Base-by-base conservation (phyloP, 805 yeast species). In the Yamadazyma takamatsuzukensis region DNA sequence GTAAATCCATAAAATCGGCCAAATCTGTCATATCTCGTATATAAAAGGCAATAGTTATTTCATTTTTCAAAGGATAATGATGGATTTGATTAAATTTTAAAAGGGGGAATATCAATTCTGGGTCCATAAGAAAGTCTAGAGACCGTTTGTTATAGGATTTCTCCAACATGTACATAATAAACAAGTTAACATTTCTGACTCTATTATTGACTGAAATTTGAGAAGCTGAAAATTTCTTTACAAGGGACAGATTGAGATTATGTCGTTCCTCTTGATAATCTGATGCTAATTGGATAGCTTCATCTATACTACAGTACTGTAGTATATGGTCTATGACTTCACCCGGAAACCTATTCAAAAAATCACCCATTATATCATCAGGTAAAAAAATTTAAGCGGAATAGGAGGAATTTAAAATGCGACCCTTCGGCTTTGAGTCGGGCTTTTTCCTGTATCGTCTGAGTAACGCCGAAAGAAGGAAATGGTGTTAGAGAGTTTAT, bases 81-180 rank as follows among this genome's bases (percentile, higher is more conserved):
- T 25, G 10, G 23, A 23, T 23, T 21, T 26, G 21, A 30, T 32
- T 24, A 17, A 38, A 33, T 13, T 13, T 19, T 5, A 42, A 9
- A 10, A 41, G 13, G 7, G 18, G 30, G 9, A 24, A 32, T 6
- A 40, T 21, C 5, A 34, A 8, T 5, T 30, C 32, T n/a, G n/a
- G 29, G 8, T 26, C 21, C 6, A 27, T 14, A 5, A 44, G 10
- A n/a, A 41, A 32, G 13, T 33, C 19, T 12, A 45, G 16, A 6
- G 27, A 18, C 5, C 24, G 23, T 23, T 46, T 45, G 13, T 24
- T 24, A 29, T 41, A 47, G 2, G 49, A 40, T 6, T 37, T 36
- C 6, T 48, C 43, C 13, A 41, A 33, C 2, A 41, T 25, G 27
- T 49, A 49, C 47, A 44, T 47, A n/a, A n/a, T n/a, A n/a, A n/a